phyloP scores from a whole-genome alignment of 345 rosid species.

The Euclidium syriacum region DNA sequence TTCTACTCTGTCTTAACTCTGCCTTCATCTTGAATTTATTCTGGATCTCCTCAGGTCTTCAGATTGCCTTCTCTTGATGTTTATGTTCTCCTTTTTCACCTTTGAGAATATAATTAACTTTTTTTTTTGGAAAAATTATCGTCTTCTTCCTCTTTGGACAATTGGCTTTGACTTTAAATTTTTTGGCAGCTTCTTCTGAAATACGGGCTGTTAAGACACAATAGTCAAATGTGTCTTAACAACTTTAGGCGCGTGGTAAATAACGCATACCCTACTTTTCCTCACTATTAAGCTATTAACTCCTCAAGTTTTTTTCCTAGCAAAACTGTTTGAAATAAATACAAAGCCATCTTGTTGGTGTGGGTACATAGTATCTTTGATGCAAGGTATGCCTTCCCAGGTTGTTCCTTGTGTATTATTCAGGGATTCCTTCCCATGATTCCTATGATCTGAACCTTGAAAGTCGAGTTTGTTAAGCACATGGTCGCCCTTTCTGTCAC shows the following conservation, averaged over 20 bases:
- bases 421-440: neutral
- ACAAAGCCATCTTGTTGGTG: constrained; percentile 66
- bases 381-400: constrained; percentile 52
- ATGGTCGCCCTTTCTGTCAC: neutral
- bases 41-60: too few species aligned
- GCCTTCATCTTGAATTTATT: too few species aligned
- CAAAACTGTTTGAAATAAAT: constrained; percentile 56
- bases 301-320: constrained; percentile 43
- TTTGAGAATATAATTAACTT: too few species aligned
- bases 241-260: constrained; percentile 67
- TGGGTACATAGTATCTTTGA: constrained; percentile 30
- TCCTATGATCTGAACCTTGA: neutral
- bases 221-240: constrained; percentile 63
- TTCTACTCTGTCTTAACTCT: too few species aligned
- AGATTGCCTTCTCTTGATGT: too few species aligned
- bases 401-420: constrained; percentile 35
- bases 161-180: too few species aligned
- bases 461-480: neutral
- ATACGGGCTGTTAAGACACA: too few species aligned
- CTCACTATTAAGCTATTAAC: constrained; percentile 14
- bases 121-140: too few species aligned
- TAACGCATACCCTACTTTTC: constrained; percentile 43
- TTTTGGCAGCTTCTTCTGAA: too few species aligned
- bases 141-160: too few species aligned
- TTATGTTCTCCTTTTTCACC: too few species aligned